Evolutionary conservation across 2,329 filamentous ascomycete genomes (phyloP).

Genomic region (Neocatenulostroma microsporum): DNA sequence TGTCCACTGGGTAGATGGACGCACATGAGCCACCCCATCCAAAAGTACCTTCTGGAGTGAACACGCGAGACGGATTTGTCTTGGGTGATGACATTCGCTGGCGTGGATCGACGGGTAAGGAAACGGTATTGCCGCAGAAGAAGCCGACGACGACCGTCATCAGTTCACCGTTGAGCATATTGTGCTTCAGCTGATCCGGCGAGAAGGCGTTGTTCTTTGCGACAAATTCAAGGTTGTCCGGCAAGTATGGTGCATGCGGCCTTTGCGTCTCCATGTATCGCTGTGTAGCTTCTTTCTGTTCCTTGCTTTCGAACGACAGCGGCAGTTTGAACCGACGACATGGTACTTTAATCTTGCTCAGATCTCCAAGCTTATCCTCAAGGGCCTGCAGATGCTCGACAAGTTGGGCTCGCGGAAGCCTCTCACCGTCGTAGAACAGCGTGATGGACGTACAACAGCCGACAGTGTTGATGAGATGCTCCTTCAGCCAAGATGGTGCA

Average conservation of each 20-base stretch:
- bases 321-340: conserved; percentile 38
- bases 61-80: conserved; percentile 50
- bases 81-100: conserved; percentile 49
- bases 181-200: conserved; percentile 42
- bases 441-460: conserved; percentile 43
- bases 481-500: conserved; percentile 31
- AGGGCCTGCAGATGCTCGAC: conserved; percentile 32
- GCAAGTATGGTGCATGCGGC: conserved; percentile 54
- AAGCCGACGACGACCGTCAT: conserved; percentile 50
- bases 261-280: conserved; percentile 57
- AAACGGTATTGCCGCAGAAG: conserved; percentile 47
- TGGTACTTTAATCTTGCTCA: conserved; percentile 35
- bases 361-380: conserved; percentile 37
- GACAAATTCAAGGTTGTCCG: conserved; percentile 53
- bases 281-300: conserved; percentile 46
- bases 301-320: conserved; percentile 36
- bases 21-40: conserved; percentile 51
- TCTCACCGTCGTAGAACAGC: conserved; percentile 35
- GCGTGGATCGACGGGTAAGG: conserved; percentile 47
- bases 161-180: conserved; percentile 44
- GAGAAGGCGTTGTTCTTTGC: conserved; percentile 49
- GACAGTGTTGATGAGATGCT: conserved; percentile 44
- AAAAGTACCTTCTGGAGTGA: conserved; percentile 50
- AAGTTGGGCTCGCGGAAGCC: conserved; percentile 30
- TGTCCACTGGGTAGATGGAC: conserved; percentile 49